phyloP scores from a whole-genome alignment of 129 eudicot species.

The Flaveria ramosissima region DNA sequence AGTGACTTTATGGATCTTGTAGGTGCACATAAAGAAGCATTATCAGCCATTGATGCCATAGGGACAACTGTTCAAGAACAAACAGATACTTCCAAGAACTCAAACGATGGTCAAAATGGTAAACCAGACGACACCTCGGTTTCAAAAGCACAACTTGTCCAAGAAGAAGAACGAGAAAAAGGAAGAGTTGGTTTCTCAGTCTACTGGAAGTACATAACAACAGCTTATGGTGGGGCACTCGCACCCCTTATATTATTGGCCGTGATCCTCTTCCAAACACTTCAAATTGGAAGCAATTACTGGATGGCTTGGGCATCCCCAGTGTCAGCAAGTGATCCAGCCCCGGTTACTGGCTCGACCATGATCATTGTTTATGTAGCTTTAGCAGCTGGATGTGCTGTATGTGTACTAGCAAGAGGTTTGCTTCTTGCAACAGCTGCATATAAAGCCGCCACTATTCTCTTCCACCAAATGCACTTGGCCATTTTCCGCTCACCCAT shows the following conservation, averaged over 20 bases:
- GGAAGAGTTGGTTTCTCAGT: conserved; percentile 40
- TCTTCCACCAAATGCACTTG: conserved; percentile 78
- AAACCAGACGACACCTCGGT: conserved; percentile 26
- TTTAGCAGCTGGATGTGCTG: conserved; percentile 71
- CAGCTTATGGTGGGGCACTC: conserved; percentile 49
- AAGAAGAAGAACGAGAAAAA: conserved; percentile 46
- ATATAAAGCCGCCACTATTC: conserved; percentile 72
- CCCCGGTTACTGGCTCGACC: conserved; percentile 56
- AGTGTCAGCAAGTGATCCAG: conserved; percentile 51
- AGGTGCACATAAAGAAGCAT: conserved; percentile 43
- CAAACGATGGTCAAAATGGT: conserved; percentile 17
- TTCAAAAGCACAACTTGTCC: conserved; percentile 36
- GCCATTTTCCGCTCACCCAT: conserved; percentile 89
- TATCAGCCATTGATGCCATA: conserved; percentile 33
- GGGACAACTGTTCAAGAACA: not conserved
- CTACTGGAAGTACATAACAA: conserved; percentile 54
- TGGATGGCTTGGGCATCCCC: conserved; percentile 99
- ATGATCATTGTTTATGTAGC: conserved; percentile 73
- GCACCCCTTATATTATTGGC: conserved; percentile 44
- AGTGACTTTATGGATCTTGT: conserved; percentile 38
- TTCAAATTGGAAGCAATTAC: conserved; percentile 85
- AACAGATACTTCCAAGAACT: conserved; percentile 1
- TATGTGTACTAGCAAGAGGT: conserved; percentile 66
- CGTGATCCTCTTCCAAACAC: conserved; percentile 40
- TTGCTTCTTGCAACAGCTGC: conserved; percentile 56